These are phyloP conservation scores for Quercus robur DNA, from an alignment of 306 rosid genomes.

Conservation along the genomic window DNA sequence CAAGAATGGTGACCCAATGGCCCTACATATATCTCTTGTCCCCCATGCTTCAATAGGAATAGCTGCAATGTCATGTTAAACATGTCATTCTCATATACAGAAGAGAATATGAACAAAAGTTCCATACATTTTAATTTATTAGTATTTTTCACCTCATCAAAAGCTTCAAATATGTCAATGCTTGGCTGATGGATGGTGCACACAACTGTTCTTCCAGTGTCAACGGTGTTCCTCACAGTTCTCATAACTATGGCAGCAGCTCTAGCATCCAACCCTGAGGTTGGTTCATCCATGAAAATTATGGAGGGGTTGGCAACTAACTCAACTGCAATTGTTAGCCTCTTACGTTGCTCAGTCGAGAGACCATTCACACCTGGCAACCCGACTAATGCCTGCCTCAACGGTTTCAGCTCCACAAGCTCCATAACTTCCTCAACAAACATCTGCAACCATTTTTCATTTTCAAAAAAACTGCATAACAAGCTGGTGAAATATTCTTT, in stretches of 20 bases:
- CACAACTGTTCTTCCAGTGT: slow-evolving; percentile 88
- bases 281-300: slow-evolving; percentile 95
- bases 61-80: slow-evolving; percentile 29
- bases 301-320: slow-evolving; percentile 88
- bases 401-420: slow-evolving; percentile 42
- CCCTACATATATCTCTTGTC: slow-evolving; percentile 70
- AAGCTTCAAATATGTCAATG: slow-evolving; percentile 76
- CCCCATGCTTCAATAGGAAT: slow-evolving; percentile 61
- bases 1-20: slow-evolving; percentile 62
- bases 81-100: background rate
- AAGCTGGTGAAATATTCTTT: too few species aligned
- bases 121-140: background rate
- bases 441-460: slow-evolving; percentile 42
- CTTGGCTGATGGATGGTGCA: slow-evolving; percentile 98
- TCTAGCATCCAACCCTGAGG: slow-evolving; percentile 94
- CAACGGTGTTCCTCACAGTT: slow-evolving; percentile 85
- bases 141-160: slow-evolving; percentile 53
- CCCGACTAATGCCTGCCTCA: slow-evolving; percentile 55
- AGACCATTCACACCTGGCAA: slow-evolving; percentile 81
- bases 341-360: slow-evolving; percentile 84
- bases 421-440: slow-evolving; percentile 75
- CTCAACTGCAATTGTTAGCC: slow-evolving; percentile 84
- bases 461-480: background rate
- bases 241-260: slow-evolving; percentile 96
- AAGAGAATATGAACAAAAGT: background rate